Percentiles rank a stretch among this genome's conserved stretches.
phyloP scores from a whole-genome alignment of 2,329 filamentous ascomycete genomes.

The Zelopaecilomyces penicillatus region DNA sequence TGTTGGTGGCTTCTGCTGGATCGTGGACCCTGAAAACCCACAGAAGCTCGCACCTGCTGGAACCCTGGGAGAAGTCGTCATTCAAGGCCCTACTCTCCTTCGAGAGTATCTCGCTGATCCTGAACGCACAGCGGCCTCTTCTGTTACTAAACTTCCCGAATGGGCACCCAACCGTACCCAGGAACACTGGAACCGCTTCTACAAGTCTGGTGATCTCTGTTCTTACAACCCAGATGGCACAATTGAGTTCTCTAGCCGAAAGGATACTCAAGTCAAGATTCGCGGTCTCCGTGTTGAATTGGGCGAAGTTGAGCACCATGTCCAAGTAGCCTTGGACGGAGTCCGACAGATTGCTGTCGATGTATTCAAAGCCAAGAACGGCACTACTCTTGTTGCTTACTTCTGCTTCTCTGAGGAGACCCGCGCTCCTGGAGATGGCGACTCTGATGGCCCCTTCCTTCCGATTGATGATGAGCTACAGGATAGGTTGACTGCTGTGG shows the following conservation, averaged over 20 bases:
- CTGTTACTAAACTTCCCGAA: not conserved
- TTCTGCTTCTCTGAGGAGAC: not conserved
- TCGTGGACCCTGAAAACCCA: constrained; percentile 1
- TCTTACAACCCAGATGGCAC: constrained; percentile 3
- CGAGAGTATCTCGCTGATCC: constrained; percentile 5
- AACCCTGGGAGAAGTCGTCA: constrained; percentile 4
- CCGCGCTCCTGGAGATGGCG: not conserved
- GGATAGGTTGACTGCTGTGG: not conserved
- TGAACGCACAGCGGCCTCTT: not conserved
- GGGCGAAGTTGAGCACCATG: not conserved
- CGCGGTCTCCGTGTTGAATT: not conserved
- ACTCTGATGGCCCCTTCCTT: not conserved
- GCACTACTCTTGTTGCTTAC: not conserved
- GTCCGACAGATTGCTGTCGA: not conserved
- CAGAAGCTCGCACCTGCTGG: constrained; percentile 2
- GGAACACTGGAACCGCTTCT: not conserved
- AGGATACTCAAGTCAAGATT: not conserved
- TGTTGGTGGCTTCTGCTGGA: constrained; percentile 3
- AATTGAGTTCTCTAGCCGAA: not conserved
- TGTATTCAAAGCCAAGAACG: not conserved
- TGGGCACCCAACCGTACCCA: not conserved
- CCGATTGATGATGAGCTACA: not conserved
- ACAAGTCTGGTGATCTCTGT: not conserved
- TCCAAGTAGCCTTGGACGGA: not conserved
- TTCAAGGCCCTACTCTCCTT: constrained; percentile 4